A percentile compares a stretch with the other conserved stretches of the same genome.
Conservation (phyloP, 192 early-diverging fungal species). For the Lobosporangium transversale region DNA sequence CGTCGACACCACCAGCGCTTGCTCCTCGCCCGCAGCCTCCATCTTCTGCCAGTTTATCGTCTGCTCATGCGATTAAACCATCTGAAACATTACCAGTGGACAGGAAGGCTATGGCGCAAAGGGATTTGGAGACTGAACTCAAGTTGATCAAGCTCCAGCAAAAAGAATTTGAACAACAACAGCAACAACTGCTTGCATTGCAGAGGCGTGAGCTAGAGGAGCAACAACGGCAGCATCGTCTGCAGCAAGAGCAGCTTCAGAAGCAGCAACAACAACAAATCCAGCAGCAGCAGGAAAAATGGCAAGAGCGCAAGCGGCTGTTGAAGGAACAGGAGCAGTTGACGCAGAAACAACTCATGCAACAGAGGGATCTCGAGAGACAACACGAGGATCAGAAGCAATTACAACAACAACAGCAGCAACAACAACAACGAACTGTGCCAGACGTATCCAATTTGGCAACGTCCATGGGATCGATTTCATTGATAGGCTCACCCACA, state of each 20-base stretch:
- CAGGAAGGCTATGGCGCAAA: slow-evolving; percentile 10
- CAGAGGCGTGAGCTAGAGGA: slow-evolving; percentile 37
- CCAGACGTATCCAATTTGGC: not conserved
- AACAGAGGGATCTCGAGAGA: slow-evolving; percentile 31
- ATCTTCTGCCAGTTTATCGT: not conserved
- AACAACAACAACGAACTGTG: slow-evolving; percentile 9
- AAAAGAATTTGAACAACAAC: slow-evolving; percentile 46
- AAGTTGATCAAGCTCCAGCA: slow-evolving; percentile 44
- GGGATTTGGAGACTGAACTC: slow-evolving; percentile 41
- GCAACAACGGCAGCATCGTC: slow-evolving; percentile 36
- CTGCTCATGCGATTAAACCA: not conserved
- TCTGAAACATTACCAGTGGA: slow-evolving; percentile 11
- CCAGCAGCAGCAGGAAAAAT: slow-evolving; percentile 47
- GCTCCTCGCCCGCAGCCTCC: slow-evolving; percentile 3
- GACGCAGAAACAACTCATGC: slow-evolving; percentile 13
- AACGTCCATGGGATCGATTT: slow-evolving; percentile 3
- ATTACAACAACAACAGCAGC: slow-evolving; percentile 29
- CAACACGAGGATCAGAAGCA: slow-evolving; percentile 27
- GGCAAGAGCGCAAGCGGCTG: slow-evolving; percentile 49
- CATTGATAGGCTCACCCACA: not conserved
- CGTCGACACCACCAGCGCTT: slow-evolving; percentile 1
- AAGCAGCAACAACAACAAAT: slow-evolving; percentile 42
- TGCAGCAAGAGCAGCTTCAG: slow-evolving; percentile 37
- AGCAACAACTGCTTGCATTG: slow-evolving; percentile 18
- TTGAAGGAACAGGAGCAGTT: slow-evolving; percentile 33